phyloP scores from a whole-genome alignment of 2,329 filamentous ascomycete genomes.

The Sporothrix sp. region DNA sequence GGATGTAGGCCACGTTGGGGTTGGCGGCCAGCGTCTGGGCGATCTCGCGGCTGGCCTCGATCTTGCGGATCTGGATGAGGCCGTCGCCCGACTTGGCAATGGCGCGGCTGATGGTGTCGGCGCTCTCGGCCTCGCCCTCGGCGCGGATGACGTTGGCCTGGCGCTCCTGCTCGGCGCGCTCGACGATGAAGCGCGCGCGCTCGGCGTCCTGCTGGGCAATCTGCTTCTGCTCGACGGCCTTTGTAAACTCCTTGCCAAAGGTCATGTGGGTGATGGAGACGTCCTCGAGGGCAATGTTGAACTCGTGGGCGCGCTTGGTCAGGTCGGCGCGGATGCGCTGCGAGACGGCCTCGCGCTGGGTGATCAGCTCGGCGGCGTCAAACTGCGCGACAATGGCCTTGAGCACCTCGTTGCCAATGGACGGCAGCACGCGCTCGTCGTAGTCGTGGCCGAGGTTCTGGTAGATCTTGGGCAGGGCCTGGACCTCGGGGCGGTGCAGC shows the following conservation, averaged over 20 bases:
- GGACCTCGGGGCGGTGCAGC: slow-evolving; percentile 78
- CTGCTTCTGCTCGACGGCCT: slow-evolving; percentile 99
- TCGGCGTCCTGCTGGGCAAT: slow-evolving; percentile 99
- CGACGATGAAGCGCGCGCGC: slow-evolving; percentile 93
- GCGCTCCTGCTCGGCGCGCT: slow-evolving; percentile 96
- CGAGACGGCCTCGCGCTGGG: slow-evolving; percentile 92
- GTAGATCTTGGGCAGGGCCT: slow-evolving; percentile 92
- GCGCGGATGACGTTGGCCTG: slow-evolving; percentile 98
- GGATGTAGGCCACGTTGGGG: slow-evolving; percentile 92
- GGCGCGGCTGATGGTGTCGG: slow-evolving; percentile 83
- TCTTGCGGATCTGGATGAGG: slow-evolving; percentile 89
- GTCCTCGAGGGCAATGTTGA: slow-evolving; percentile 98
- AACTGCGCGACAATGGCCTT: slow-evolving; percentile 99
- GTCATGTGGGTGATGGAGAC: slow-evolving; percentile 99
- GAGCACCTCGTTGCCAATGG: slow-evolving; percentile 96
- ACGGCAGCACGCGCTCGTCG: slow-evolving; percentile 91
- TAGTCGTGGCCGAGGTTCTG: slow-evolving; percentile 72
- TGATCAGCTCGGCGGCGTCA: slow-evolving; percentile 97
- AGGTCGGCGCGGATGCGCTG: slow-evolving; percentile 90
- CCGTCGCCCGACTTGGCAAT: slow-evolving; percentile 91
- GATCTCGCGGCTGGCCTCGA: slow-evolving; percentile 94
- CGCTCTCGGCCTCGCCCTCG: slow-evolving; percentile 94
- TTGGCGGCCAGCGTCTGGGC: slow-evolving; percentile 80
- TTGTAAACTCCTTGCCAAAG: slow-evolving; percentile 97
- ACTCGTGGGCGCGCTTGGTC: slow-evolving; percentile 84